Conservation (phyloP, 2,329 filamentous ascomycete genomes). For the Akanthomyces muscarius region DNA sequence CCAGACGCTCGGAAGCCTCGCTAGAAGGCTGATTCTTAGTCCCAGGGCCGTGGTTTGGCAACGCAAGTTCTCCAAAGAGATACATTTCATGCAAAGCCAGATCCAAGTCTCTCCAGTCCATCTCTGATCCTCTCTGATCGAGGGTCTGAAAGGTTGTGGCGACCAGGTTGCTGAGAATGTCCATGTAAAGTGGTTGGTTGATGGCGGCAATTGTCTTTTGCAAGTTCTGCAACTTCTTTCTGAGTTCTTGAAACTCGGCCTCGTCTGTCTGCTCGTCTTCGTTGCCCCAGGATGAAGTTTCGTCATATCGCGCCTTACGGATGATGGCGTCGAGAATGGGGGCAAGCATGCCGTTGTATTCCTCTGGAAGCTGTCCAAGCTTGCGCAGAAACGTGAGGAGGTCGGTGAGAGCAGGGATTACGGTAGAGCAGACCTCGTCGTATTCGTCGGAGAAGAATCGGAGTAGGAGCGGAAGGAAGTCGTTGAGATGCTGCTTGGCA, state of each 20-base stretch:
- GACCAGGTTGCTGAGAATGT: conserved; percentile 84
- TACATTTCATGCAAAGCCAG: conserved; percentile 94
- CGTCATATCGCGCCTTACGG: conserved; percentile 94
- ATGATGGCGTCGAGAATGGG: conserved; percentile 90
- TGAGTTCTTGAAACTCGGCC: conserved; percentile 92
- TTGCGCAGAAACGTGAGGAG: conserved; percentile 87
- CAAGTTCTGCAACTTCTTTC: conserved; percentile 82
- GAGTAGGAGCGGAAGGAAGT: conserved; percentile 80
- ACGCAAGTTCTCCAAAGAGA: conserved; percentile 89
- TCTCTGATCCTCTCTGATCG: conserved; percentile 64
- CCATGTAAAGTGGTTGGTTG: conserved; percentile 82
- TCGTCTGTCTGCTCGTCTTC: conserved; percentile 95
- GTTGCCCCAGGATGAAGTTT: conserved; percentile 87
- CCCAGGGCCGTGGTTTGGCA: conserved; percentile 82
- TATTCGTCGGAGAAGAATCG: conserved; percentile 98
- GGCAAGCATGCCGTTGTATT: conserved; percentile 78
- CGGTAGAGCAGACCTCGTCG: conserved; percentile 94
- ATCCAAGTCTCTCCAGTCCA: conserved; percentile 95
- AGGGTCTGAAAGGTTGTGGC: conserved; percentile 80
- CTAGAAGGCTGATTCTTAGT: conserved; percentile 78
- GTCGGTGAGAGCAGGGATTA: conserved; percentile 90
- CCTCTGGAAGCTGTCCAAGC: conserved; percentile 64
- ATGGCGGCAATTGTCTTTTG: conserved; percentile 91
- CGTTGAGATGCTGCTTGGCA: conserved; percentile 76
- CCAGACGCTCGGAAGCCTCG: conserved; percentile 73